Base-by-base conservation (phyloP, 1,139 yeast genomes). In the Magnusiomyces fungicola region DNA sequence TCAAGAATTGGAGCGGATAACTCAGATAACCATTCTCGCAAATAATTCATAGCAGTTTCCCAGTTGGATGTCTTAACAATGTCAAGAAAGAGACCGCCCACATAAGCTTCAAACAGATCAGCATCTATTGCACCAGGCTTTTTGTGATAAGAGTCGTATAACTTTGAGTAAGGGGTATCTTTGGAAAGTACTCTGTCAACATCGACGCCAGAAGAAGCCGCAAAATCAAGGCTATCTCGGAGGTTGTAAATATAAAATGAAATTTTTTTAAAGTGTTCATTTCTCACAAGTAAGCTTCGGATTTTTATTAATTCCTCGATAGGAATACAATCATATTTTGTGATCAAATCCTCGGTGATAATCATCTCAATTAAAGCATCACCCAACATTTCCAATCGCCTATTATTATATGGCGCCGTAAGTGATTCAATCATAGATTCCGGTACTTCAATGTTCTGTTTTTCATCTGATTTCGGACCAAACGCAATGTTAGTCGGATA, bases 91-190 rank as follows among this genome's bases (percentile, higher is more conserved):
- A 89, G 67, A 0, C 94, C 97, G 3, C 95, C 97, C 37, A 90
- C 74, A 59, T 89, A 90, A 0, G 97, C 96, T 66, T 89, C 96
- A 64, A 90, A 85, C 0, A 84, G 76, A 68, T 85, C 95, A 0
- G 95, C 89, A 58, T 32, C 36, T n/a, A 18, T 5, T 32, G 36
- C 36, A 5, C 18, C n/a, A 12, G 36, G 18, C 6, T 12, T 32
- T n/a, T 18, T 18, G 16, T 9, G 6, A 14, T 9, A 32, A 32
- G 9, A 32, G 9, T 9, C 16, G 9, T 32, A 14, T 5, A 12
- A 14, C 9, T 32, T 32, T 9, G 16, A n/a, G n/a, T 14, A 12
- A 12, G 36, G 9, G 9, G 9, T 18, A 5, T 14, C n/a, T 32
- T 14, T 32, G 6, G 9, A 12, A 6, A 32, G 36, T 5, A 18